Base-by-base conservation (phyloP, 2,329 filamentous ascomycete species). In the Ophiostoma quercus region DNA sequence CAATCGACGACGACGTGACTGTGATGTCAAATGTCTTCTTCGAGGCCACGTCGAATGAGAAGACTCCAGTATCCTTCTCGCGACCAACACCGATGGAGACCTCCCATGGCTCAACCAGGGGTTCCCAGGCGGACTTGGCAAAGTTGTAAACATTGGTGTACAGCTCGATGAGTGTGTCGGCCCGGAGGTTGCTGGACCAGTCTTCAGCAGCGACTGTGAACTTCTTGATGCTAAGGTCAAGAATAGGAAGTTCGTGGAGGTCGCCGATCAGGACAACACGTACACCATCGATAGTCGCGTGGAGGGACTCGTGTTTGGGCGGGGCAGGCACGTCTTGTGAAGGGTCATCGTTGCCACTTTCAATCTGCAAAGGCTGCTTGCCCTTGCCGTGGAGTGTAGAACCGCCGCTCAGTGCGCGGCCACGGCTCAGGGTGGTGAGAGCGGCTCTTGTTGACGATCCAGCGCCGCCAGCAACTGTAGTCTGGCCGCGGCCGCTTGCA, bases 101-200 rank as follows among this genome's bases (percentile, higher is more conserved):
- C 74, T 94, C 89, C 95, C 95, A 99, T 8, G 96, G 96, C 78
- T 99, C 95, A 34, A 99, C 88, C 43, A 99, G 81, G 2, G 95
- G 95, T 78, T 99, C 95, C 95, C 95, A 99, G 3, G 93, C 92
- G 0, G 95, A 99, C 78, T 99, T 99, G 16, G 95, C 95, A 80
- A 99, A 99, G 79, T 99, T 99, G 83, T 97, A 99, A 34, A 99
- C 90, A 76, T 98, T 99, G 75, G 96, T 87, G 79, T 97, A 97
- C 73, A 94, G 92, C 73, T 97, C 92, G 66, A 99, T 89, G n/a
- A 88, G 90, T 0, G 92, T 91, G 76, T 97, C 92, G 0, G 92
- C 94, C 75, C 89, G 93, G 78, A 99, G 84, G 29, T 89, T 90
- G 5, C 89, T 90, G 0, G 94, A 94, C 95, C 95, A 99, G 77